Evolutionary conservation across 192 early-diverging fungal genomes (phyloP).

Genomic region (Dispira parvispora): DNA sequence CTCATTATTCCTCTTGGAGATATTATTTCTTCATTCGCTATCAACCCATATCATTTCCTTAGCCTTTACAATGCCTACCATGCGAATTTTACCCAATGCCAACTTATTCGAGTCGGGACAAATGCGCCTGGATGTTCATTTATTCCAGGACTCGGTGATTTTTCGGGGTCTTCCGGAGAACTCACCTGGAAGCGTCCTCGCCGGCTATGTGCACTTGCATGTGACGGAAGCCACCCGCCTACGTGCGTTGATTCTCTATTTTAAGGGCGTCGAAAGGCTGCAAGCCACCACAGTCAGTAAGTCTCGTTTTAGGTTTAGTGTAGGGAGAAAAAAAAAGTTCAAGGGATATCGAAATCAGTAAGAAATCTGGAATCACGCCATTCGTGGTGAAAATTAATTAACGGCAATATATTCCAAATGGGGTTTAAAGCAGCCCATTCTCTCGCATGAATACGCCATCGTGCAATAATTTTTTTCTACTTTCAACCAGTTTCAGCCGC

Average conservation of each 20-base stretch:
- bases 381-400: neutral
- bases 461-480: no score
- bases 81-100: neutral
- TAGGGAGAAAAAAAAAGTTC: neutral
- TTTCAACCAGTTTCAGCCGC: no score
- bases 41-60: neutral
- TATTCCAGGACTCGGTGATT: slow-evolving; percentile 3
- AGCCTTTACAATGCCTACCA: neutral
- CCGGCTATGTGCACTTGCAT: neutral
- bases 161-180: neutral
- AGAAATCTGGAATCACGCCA: neutral
- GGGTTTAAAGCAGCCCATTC: neutral
- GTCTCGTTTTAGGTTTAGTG: neutral
- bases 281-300: neutral
- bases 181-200: neutral
- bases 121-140: neutral
- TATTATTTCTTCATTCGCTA: neutral
- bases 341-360: neutral
- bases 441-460: neutral
- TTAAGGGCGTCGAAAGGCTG: slow-evolving; percentile 6
- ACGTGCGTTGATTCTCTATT: slow-evolving; percentile 1
- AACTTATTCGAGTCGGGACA: neutral
- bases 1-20: neutral
- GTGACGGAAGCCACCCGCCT: neutral
- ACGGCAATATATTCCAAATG: neutral